Evolutionary conservation across 148 eudicot species (phyloP), one percentile per base, ranked within the genome.

Genomic region (Hydrangea macrophylla): DNA sequence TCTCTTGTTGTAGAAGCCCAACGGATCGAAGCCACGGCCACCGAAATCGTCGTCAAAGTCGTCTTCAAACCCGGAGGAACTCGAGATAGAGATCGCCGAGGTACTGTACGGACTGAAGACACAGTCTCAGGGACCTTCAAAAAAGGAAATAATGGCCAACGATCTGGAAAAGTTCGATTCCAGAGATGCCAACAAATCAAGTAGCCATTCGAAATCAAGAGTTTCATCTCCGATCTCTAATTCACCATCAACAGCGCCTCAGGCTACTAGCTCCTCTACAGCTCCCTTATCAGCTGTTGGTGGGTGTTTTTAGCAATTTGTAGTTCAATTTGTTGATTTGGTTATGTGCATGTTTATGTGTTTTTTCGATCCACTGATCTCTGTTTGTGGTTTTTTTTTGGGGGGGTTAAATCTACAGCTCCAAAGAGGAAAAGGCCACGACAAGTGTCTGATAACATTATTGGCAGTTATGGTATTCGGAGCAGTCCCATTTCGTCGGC

Each of bases 11-110:
- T 75, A 94, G 99, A 94, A 88, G 81, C 75, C 86, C 2, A 87
- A 76, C 68, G 92, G 80, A 6, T 37, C 75, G 1, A 84, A 83
- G 79, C 90, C 66, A 4, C 80, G 85, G 50, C 99, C 96, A 0
- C 97, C 97, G 0, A 88, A 85, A 70, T 83, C 83, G 1, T 30
- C 80, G 7, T 53, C 86, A 3, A 90, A 88, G 48, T 75, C 98
- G 0, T 59, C 86, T 0, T 80, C 86, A 6, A 85, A 81, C 13
- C 97, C 92, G 18, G 99, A 91, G 40, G 99, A 91, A 67, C 86
- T 94, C 2, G 99, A 94, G 82, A 85, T 91, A 27, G 98, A 94
- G 71, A 94, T 94, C 2, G 99, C 99, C 0, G 97, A 94, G 76
- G 97, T 91, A 22, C 69, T 94, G 56, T 91, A 83, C 57, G 97